phyloP scores from a whole-genome alignment of 441 rosid genomes.

The Populus tomentosa region DNA sequence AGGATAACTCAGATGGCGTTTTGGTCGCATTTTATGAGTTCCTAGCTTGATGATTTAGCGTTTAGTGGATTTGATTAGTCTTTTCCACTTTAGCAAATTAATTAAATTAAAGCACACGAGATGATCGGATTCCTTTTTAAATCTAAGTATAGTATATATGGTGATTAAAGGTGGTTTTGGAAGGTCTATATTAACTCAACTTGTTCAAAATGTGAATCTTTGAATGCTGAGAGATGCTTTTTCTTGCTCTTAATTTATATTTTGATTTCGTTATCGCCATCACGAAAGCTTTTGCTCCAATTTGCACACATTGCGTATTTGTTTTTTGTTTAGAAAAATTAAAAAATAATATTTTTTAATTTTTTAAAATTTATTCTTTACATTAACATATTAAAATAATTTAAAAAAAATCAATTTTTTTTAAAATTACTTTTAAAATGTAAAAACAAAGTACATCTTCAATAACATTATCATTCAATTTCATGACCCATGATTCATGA shows the following conservation, averaged over 20 bases:
- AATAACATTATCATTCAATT: too few relatives aligned
- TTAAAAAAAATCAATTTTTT: too few relatives aligned
- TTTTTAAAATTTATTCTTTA: too few relatives aligned
- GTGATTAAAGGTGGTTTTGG: neutral
- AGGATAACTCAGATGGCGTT: neutral
- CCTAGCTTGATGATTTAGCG: neutral
- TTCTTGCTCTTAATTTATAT: neutral
- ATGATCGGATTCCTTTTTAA: conserved; percentile 13
- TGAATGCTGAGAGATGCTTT: neutral
- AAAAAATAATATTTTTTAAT: too few relatives aligned
- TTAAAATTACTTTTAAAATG: too few relatives aligned
- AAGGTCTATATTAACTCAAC: conserved; percentile 8
- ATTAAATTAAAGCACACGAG: neutral
- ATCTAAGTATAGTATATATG: neutral
- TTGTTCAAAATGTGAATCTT: neutral
- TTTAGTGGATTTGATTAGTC: conserved; percentile 18
- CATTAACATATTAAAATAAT: too few relatives aligned
- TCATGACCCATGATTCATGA: neutral
- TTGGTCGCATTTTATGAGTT: neutral
- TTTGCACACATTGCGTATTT: too few relatives aligned
- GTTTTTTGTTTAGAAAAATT: too few relatives aligned
- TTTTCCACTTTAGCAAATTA: neutral
- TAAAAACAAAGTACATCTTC: neutral
- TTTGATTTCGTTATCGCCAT: neutral
- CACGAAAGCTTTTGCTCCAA: too few relatives aligned